These are phyloP conservation scores for Lachnellula willkommii DNA, from an alignment of 2,329 filamentous ascomycete species.

Conservation along the genomic window DNA sequence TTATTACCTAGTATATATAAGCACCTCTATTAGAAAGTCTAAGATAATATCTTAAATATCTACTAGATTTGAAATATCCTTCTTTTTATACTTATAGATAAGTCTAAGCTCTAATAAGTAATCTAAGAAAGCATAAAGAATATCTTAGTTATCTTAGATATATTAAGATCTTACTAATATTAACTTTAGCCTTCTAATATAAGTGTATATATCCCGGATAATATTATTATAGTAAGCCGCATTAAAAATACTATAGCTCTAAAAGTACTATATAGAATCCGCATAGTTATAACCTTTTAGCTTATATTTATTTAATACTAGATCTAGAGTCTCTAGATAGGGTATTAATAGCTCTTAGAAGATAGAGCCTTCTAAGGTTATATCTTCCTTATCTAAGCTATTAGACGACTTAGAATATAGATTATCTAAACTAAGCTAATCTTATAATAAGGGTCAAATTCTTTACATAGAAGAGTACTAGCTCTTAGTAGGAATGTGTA, in stretches of 20 bases:
- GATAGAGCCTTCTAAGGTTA: too few relatives aligned
- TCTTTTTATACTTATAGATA: constrained; percentile 14
- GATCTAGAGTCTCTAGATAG: background rate
- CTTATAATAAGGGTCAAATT: background rate
- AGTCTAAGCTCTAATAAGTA: constrained; percentile 3
- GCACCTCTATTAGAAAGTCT: constrained; percentile 13
- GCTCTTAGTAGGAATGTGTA: constrained; percentile 20
- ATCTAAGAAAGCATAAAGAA: constrained; percentile 3
- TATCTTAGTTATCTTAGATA: constrained; percentile 8
- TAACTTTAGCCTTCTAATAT: constrained; percentile 8
- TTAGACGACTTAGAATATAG: background rate
- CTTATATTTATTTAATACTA: background rate
- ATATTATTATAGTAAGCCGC: background rate
- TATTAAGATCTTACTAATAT: constrained; percentile 13
- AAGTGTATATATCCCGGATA: background rate
- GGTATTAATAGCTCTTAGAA: background rate
- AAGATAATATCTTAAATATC: constrained; percentile 17
- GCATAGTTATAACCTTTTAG: background rate
- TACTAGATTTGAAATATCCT: background rate
- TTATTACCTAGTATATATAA: constrained; percentile 15
- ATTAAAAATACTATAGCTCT: background rate
- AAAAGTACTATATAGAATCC: background rate
- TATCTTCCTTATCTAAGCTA: background rate
- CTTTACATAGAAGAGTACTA: constrained; percentile 15
- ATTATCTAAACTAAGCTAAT: background rate